Evolutionary conservation across 2,329 filamentous ascomycete genomes (phyloP), one percentile per base, ranked within the genome.

Genomic region (Dryadomyces quercus-mongolicae): DNA sequence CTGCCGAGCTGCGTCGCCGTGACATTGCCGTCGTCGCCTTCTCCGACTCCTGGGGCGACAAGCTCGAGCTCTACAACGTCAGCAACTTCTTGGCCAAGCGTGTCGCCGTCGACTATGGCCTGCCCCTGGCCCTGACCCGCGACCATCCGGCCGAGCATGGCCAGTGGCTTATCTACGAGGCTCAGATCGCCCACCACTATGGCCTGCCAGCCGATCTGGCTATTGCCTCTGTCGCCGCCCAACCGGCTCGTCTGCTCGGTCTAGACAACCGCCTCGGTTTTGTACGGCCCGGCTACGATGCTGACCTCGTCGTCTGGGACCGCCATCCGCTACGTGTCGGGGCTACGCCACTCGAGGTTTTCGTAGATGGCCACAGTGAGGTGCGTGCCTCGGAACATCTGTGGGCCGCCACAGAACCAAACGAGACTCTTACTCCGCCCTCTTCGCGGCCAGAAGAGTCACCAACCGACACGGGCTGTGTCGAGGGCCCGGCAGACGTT

Each of bases 261-360:
- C 47, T 56, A 13, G 54, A 53, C 40, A 6, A 53, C 34, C 42
- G 51, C 31, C 20, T 60, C 49, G 74, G 74, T 2, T 74, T 70
- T 55, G 64, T 64, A 7, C 66, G 67, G n/a, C 60, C 68, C 3
- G 72, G 73, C 3, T 76, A 73, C 54, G 74, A 77, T 60, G 74
- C 73, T 13, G 74, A 77, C 55, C 59, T 77, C 31, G 74, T 74
- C 5, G 65, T 76, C 5, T 76, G 73, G 74, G 69, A 76, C 55
- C 67, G 67, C 0, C 71, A 76, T 56, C 74, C 74, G 2, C 64
- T 76, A 1, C 65, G 68, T 13, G 59, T 71, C 15, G 74, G 72
- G 6, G 71, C 73, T 10, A 73, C 68, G 5, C 70, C 74, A 3
- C 60, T 70, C 9, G 71, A 76, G 55, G 73, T 76, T 13, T 75